Percentiles rank a stretch among this genome's conserved stretches.
These are phyloP conservation scores for Benincasa hispida DNA, from an alignment of 306 rosid genomes.

Conservation along the genomic window DNA sequence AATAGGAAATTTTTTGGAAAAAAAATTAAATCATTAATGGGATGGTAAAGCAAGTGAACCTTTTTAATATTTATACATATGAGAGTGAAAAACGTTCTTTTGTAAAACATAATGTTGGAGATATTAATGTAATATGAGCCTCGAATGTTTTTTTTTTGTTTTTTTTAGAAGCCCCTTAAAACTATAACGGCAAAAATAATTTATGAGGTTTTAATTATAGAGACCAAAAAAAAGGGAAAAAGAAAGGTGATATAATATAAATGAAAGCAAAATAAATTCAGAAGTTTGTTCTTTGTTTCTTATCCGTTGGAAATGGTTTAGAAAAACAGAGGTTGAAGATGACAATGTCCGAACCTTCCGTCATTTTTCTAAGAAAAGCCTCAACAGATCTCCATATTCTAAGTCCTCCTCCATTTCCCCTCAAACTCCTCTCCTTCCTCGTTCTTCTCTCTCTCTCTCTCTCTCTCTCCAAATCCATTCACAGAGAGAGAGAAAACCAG, in stretches of 20 bases:
- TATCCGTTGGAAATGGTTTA: neutral
- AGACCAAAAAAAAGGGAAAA: neutral
- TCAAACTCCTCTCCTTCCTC: neutral
- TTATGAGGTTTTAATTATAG: neutral
- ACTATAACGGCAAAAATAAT: no score
- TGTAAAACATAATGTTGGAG: no score
- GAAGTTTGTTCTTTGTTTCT: neutral
- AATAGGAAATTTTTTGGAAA: no score
- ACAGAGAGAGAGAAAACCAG: neutral
- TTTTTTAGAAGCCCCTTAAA: no score
- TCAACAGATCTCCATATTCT: neutral
- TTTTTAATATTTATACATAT: no score
- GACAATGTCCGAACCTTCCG: neutral
- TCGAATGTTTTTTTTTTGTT: no score
- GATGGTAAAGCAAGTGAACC: no score
- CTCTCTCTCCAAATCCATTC: neutral
- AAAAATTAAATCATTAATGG: no score
- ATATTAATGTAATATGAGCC: no score
- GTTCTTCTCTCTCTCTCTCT: neutral
- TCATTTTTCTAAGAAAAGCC: neutral
- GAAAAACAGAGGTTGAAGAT: neutral
- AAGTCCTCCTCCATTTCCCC: neutral
- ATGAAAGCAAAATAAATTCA: neutral
- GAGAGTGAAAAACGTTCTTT: no score
- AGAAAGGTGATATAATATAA: no score